These are phyloP conservation scores for Penicillium canariense DNA, from an alignment of 495 filamentous ascomycete genomes.

Conservation along the genomic window DNA sequence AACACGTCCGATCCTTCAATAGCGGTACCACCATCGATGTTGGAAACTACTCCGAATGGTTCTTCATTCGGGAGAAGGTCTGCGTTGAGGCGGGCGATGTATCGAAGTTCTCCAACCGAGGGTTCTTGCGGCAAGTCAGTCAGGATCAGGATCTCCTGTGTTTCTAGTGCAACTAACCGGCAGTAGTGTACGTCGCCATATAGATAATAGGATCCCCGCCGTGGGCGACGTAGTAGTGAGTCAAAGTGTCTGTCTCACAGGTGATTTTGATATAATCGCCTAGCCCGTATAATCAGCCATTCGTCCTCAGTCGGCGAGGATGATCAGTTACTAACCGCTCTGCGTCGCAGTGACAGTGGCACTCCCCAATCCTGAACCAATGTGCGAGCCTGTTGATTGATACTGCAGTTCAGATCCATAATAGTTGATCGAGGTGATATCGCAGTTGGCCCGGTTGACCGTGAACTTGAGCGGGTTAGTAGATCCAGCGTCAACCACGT, in stretches of 20 bases:
- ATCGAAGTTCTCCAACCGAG: conserved; percentile 59
- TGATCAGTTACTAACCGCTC: conserved; percentile 19
- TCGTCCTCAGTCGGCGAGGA: conserved; percentile 25
- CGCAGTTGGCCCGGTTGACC: conserved; percentile 55
- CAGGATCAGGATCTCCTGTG: not conserved
- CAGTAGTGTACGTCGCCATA: conserved; percentile 62
- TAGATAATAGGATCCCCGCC: conserved; percentile 58
- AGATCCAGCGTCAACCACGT: conserved; percentile 54
- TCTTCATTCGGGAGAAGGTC: conserved; percentile 53
- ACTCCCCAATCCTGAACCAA: conserved; percentile 59
- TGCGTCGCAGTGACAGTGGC: conserved; percentile 53
- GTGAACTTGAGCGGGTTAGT: conserved; percentile 55
- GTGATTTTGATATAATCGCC: conserved; percentile 61
- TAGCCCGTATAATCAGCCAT: conserved; percentile 9
- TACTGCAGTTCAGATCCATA: conserved; percentile 59
- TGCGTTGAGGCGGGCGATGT: conserved; percentile 60
- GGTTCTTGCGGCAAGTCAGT: conserved; percentile 41
- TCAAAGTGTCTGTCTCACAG: conserved; percentile 57
- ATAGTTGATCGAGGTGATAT: conserved; percentile 62
- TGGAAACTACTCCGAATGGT: conserved; percentile 50
- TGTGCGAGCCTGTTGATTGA: conserved; percentile 49
- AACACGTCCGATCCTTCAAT: conserved; percentile 65
- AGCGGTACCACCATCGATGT: conserved; percentile 42
- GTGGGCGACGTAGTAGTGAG: conserved; percentile 61
- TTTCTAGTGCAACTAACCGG: conserved; percentile 20